Percentiles rank a stretch among this genome's conserved stretches.
phyloP scores from a whole-genome alignment of 2,329 filamentous ascomycete genomes.

The Pseudocercospora crystallina region DNA sequence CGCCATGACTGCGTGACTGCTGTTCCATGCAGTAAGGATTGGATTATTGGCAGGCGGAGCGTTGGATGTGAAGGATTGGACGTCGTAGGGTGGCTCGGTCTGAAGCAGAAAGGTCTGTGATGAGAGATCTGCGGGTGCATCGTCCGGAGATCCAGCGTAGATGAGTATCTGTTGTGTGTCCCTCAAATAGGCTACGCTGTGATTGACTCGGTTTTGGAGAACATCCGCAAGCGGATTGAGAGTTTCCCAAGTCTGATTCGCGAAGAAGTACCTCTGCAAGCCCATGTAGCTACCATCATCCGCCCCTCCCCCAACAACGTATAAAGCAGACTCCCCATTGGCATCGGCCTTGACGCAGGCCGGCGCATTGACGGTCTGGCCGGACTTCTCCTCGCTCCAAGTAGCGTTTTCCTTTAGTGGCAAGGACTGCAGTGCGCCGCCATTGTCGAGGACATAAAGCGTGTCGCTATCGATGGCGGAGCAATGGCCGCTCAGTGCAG shows the following conservation, averaged over 20 bases:
- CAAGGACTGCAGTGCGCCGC: conserved; percentile 70
- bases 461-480: conserved; percentile 77
- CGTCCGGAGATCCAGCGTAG: conserved; percentile 73
- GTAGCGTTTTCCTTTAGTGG: conserved; percentile 64
- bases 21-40: conserved; percentile 72
- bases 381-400: conserved; percentile 68
- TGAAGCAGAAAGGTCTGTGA: conserved; percentile 74
- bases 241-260: conserved; percentile 58
- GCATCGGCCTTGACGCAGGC: conserved; percentile 73
- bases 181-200: conserved; percentile 74
- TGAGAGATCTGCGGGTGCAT: conserved; percentile 55
- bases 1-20: conserved; percentile 68
- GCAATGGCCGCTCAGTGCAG: conserved; percentile 73
- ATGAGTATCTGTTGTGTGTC: conserved; percentile 71
- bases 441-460: conserved; percentile 77
- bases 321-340: conserved; percentile 65
- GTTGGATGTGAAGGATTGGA: conserved; percentile 58
- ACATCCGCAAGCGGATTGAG: conserved; percentile 51
- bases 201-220: conserved; percentile 68
- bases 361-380: conserved; percentile 70
- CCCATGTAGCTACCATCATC: conserved; percentile 65
- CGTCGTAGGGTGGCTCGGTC: conserved; percentile 63
- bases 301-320: conserved; percentile 74
- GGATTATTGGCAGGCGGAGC: conserved; percentile 67
- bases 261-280: conserved; percentile 67